Evolutionary conservation across 2,329 filamentous ascomycete genomes (phyloP), one percentile per base, ranked within the genome.

Genomic region (Colletotrichum eleusines): DNA sequence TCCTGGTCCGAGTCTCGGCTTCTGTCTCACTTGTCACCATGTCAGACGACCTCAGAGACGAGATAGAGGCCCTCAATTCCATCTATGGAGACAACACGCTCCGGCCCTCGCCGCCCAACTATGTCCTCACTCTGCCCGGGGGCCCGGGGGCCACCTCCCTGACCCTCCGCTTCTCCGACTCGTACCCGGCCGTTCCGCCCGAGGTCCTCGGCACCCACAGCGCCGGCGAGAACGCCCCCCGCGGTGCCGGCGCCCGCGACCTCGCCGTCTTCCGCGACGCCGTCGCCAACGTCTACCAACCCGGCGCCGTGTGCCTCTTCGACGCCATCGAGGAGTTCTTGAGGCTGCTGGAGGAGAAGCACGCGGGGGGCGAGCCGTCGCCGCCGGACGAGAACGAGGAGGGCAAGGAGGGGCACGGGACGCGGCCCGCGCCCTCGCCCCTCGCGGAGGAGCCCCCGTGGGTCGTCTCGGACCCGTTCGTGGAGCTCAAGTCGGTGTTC

Each of bases 401-500:
- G 42, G 20, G 42, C 42, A 44, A 62, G 18, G 50, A 35, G 28
- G 59, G 2, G 76, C 77, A 78, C 74, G 23, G 74, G 73, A 23
- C 73, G 76, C 72, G 38, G 0, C 20, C 53, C 0, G 28, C n/a
- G 42, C 46, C 23, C 51, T 46, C 42, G 42, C 20, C 28, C 50
- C 23, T 48, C 44, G n/a, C 44, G 12, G 63, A 66, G 14, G 50
- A 62, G 44, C 86, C 88, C 2, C 81, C 84, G 0, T 99, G 96
- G 96, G 85, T 86, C 0, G 74, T 95, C 0, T 97, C 94, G 0
- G 90, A 92, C 5, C 86, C 90, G 0, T 82, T 96, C 8, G 87
- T 89, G 0, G 95, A 97, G 80, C 91, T 93, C 78, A 97, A 94
- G 78, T 98, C 94, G 0, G 90, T 93, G 1, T 99, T 99, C 78